Evolutionary conservation across 495 filamentous ascomycete species (phyloP).

Genomic region (Penicillium cataractarum): DNA sequence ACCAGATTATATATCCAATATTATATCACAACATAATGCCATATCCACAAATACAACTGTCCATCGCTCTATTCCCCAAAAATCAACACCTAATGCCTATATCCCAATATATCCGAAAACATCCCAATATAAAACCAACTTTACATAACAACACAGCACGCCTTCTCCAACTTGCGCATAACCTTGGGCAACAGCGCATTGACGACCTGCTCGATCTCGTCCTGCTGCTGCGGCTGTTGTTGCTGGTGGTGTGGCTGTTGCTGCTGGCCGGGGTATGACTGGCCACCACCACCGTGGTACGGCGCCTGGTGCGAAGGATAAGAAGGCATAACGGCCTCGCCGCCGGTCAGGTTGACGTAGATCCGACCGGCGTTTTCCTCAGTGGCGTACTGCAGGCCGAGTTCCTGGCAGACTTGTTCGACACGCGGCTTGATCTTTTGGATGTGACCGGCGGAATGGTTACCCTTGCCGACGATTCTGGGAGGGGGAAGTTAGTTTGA

Average conservation of each 20-base stretch:
- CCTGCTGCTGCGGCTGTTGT: slow-evolving; percentile 46
- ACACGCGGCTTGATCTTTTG: slow-evolving; percentile 92
- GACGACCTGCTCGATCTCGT: slow-evolving; percentile 66
- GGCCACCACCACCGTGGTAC: slow-evolving; percentile 32
- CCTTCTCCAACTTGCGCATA: slow-evolving; percentile 66
- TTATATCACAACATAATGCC: not conserved
- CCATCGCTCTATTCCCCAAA: not conserved
- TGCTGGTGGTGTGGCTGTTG: slow-evolving; percentile 36
- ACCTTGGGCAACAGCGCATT: slow-evolving; percentile 62
- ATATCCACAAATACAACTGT: not conserved
- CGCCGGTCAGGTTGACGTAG: slow-evolving; percentile 69
- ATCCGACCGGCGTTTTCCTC: slow-evolving; percentile 89
- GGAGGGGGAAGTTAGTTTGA: not conserved
- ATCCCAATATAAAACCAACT: slow-evolving; percentile 3
- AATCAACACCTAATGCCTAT: not conserved
- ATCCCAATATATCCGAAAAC: slow-evolving; percentile 5
- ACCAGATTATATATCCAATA: not conserved
- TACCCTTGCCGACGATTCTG: slow-evolving; percentile 89
- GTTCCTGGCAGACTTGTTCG: slow-evolving; percentile 78
- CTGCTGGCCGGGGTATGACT: slow-evolving; percentile 45
- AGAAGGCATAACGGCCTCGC: slow-evolving; percentile 57
- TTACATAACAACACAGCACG: slow-evolving; percentile 83
- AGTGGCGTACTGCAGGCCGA: slow-evolving; percentile 78
- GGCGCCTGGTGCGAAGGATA: slow-evolving; percentile 39
- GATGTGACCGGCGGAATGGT: slow-evolving; percentile 76